Evolutionary conservation across 169 alveolate species (phyloP), one percentile per base, ranked within the genome.

Genomic region (Fabrea salina): DNA sequence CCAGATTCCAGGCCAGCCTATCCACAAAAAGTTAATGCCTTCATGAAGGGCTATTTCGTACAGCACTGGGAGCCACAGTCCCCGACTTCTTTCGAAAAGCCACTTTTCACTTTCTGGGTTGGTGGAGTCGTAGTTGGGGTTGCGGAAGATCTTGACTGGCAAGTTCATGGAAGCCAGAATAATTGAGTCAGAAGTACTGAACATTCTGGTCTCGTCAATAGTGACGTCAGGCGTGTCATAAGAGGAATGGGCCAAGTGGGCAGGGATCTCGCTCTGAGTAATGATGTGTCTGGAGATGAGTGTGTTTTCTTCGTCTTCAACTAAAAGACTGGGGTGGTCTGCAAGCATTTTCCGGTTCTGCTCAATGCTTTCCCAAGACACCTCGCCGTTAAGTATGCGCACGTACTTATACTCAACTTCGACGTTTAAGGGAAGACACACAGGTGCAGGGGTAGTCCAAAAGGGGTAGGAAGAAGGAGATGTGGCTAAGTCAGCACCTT

Each of bases 1-100:
- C 35, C 50, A 83, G n/a, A 82, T 76, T 7, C 79, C 79, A 33
- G 88, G 88, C 88, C 88, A 82, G 5, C 88, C 88, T n/a, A 82
- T 50, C 78, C 78, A 68, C 44, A 19, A 41, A 70, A 82, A 56
- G 50, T 82, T 19, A 66, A 82, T 19, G 59, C 41, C 11, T 50
- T 76, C 68, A 66, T 58, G 0, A 58, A 61, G 41, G 11, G 82
- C 78, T n/a, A 77, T 76, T 80, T 51, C 82, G 22, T 76, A 61
- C 32, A 59, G 39, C 40, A 53, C 50, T 16, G 83, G 78, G 7
- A 56, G n/a, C 83, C 82, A 50, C 50, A 76, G 58, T 50, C 83
- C 72, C 16, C 27, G 68, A 2, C 41, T 30, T 7, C 32, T 67
- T 44, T 64, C 27, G n/a, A 3, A 13, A 6, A 37, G 13, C 44